These are phyloP conservation scores for Cordyceps militaris DNA, from an alignment of 2,329 filamentous ascomycete species.

Conservation along the genomic window DNA sequence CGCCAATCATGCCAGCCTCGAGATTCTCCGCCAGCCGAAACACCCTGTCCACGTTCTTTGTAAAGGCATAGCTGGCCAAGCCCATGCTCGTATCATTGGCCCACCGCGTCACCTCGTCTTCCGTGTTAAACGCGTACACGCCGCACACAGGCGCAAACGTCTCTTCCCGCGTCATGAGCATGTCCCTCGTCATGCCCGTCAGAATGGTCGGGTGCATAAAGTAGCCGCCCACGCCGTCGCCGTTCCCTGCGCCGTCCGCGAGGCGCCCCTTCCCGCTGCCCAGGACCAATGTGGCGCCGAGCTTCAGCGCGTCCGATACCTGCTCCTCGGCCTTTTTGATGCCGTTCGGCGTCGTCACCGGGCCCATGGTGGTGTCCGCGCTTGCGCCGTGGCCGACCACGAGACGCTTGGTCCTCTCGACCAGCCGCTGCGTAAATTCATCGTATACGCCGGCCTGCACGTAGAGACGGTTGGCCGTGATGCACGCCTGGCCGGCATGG, in stretches of 20 bases:
- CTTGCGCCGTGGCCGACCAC: constrained; percentile 55
- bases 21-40: constrained; percentile 41
- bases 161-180: constrained; percentile 61
- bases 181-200: constrained; percentile 57
- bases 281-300: constrained; percentile 8
- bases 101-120: constrained; percentile 60
- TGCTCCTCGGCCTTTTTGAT: constrained; percentile 37
- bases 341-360: constrained; percentile 27
- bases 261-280: constrained; percentile 5
- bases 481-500: constrained; percentile 65
- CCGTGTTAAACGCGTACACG: constrained; percentile 60
- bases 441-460: constrained; percentile 56
- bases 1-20: constrained; percentile 35
- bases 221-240: constrained; percentile 41
- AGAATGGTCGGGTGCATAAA: constrained; percentile 67
- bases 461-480: constrained; percentile 55
- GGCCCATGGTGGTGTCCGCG: constrained; percentile 26
- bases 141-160: constrained; percentile 67
- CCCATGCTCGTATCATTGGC: constrained; percentile 63
- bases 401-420: constrained; percentile 44
- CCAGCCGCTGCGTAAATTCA: constrained; percentile 48
- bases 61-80: constrained; percentile 67
- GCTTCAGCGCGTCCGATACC: constrained; percentile 46
- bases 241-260: constrained; percentile 28
- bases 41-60: constrained; percentile 32